Conservation (phyloP, 139 green algal genomes). For the Tetratostichococcus sp. region DNA sequence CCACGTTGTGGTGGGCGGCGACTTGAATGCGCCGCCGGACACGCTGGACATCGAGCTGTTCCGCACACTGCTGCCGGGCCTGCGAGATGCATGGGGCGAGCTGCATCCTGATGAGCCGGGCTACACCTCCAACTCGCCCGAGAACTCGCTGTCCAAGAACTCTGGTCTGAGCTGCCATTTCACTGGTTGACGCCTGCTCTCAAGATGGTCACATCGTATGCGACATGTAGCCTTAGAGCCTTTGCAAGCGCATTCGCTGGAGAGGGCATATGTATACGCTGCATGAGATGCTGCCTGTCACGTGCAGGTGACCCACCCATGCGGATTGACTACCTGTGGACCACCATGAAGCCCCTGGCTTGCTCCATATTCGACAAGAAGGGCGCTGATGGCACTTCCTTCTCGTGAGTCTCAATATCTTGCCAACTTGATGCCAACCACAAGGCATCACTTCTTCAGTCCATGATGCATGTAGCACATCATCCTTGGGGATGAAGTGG, state of each 20-base stretch:
- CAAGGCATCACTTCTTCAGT: no score
- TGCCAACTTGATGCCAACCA: no score
- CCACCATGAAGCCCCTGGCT: neutral
- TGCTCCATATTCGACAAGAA: neutral
- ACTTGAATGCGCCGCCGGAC: neutral
- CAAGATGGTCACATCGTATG: no score
- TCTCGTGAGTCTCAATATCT: no score
- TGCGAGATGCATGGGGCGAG: neutral
- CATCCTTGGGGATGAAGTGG: no score
- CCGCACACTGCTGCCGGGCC: neutral
- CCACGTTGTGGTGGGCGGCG: neutral
- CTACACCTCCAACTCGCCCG: slow-evolving; percentile 4
- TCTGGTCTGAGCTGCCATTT: neutral
- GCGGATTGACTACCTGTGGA: neutral
- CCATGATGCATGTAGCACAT: no score
- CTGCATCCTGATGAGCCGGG: slow-evolving; percentile 5
- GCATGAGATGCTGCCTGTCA: no score
- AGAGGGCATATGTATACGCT: no score
- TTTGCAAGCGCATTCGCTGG: no score
- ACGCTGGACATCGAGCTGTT: neutral
- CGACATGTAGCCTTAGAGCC: no score
- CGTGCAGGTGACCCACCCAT: neutral
- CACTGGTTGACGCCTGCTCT: no score
- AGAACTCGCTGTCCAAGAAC: neutral
- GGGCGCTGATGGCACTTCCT: neutral